These are phyloP conservation scores for Phytophthora aleatoria DNA, from an alignment of 352 stramenopile species.

Conservation along the genomic window DNA sequence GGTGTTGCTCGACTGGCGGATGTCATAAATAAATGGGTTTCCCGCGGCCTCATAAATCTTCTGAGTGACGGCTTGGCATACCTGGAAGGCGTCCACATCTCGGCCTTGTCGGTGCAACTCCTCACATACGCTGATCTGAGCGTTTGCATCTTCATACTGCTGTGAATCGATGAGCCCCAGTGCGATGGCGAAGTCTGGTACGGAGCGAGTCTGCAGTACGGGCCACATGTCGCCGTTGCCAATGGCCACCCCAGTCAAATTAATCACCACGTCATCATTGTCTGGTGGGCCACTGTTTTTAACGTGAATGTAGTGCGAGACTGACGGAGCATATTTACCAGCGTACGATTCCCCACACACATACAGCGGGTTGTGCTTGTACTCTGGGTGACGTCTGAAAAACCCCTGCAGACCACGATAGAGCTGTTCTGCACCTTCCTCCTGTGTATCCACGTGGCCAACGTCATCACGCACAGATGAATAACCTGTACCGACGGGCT, in stretches of 20 bases:
- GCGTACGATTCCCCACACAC: constrained; percentile 95
- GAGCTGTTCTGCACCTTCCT: constrained; percentile 85
- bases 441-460: constrained; percentile 73
- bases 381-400: constrained; percentile 86
- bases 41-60: constrained; percentile 79
- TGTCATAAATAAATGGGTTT: constrained; percentile 89
- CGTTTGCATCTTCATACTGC: constrained; percentile 78
- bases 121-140: constrained; percentile 76
- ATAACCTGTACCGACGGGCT: constrained; percentile 83
- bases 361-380: constrained; percentile 63
- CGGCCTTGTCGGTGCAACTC: constrained; percentile 75
- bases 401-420: constrained; percentile 93
- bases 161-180: constrained; percentile 84
- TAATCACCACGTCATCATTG: constrained; percentile 51
- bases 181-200: constrained; percentile 82
- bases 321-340: constrained; percentile 96
- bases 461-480: constrained; percentile 71
- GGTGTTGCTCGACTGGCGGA: constrained; percentile 62
- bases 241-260: constrained; percentile 90
- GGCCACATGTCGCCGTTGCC: constrained; percentile 91
- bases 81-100: constrained; percentile 73
- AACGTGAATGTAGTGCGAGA: constrained; percentile 93
- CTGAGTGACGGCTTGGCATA: constrained; percentile 72
- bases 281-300: constrained; percentile 63
- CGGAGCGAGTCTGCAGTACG: constrained; percentile 77